Conservation (phyloP, 2,329 filamentous ascomycete genomes). For the Dactylonectria estremocensis region DNA sequence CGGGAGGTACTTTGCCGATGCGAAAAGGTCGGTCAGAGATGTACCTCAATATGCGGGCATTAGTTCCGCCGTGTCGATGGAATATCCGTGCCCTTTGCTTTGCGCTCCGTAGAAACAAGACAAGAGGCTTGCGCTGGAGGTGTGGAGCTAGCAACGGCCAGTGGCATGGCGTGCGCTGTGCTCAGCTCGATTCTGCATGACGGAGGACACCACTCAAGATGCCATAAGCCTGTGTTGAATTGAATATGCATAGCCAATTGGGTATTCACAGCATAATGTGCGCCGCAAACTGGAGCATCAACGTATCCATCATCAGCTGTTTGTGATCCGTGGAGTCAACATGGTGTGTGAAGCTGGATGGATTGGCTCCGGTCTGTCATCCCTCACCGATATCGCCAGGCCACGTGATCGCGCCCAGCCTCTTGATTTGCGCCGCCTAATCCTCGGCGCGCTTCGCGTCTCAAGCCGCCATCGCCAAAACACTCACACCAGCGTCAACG, state of each 20-base stretch:
- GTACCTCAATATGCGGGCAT: too few species aligned
- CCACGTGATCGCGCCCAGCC: conserved; percentile 50
- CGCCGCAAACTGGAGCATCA: not conserved
- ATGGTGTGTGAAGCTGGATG: not conserved
- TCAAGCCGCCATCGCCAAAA: conserved; percentile 44
- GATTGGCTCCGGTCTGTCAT: not conserved
- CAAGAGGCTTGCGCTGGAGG: not conserved
- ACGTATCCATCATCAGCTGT: not conserved
- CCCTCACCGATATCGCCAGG: conserved; percentile 19
- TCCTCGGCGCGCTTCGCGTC: conserved; percentile 54
- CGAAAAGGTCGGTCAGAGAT: too few species aligned
- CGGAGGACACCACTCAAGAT: not conserved
- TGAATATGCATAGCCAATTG: not conserved
- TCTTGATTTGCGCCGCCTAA: conserved; percentile 53
- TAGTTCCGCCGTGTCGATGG: too few species aligned
- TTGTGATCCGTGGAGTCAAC: not conserved
- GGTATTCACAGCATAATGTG: not conserved
- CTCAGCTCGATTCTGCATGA: not conserved
- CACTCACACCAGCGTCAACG: conserved; percentile 45
- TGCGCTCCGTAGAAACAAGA: not conserved
- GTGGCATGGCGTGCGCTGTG: not conserved
- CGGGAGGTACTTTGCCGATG: too few species aligned
- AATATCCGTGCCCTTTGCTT: not conserved
- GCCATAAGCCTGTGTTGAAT: not conserved
- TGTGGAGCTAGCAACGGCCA: not conserved